Evolutionary conservation across 306 rosid genomes (phyloP).

Genomic region (Sesbania bispinosa): DNA sequence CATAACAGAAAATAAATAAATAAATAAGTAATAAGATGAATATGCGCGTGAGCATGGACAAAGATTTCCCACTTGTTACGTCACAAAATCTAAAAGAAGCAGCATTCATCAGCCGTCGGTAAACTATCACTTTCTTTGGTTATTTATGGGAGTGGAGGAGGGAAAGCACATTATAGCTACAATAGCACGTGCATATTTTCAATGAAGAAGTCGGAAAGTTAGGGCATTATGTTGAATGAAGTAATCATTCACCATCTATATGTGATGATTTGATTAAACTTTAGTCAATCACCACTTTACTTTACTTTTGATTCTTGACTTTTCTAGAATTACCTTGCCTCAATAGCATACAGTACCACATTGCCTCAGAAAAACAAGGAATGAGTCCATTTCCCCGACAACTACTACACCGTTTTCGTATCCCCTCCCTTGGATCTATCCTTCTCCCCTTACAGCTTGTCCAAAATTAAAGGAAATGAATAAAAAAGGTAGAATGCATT

Average conservation of each 20-base stretch:
- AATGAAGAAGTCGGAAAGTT: background rate
- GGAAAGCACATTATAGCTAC: conserved; percentile 2
- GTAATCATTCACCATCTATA: background rate
- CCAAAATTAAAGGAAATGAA: too few relatives aligned
- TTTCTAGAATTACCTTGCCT: background rate
- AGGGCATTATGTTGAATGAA: background rate
- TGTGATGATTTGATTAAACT: background rate
- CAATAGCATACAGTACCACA: too few relatives aligned
- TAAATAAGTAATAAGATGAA: background rate
- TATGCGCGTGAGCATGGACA: conserved; percentile 23
- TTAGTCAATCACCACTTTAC: background rate
- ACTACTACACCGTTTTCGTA: too few relatives aligned
- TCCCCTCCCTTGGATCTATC: too few relatives aligned
- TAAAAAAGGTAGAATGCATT: background rate
- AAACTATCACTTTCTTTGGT: too few relatives aligned
- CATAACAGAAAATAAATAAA: background rate
- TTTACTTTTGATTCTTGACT: background rate
- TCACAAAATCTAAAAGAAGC: conserved; percentile 24
- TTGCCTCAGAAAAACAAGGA: background rate
- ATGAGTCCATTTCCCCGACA: too few relatives aligned
- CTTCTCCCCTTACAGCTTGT: too few relatives aligned
- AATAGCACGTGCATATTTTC: conserved; percentile 14
- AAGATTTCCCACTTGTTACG: conserved; percentile 13
- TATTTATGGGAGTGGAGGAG: too few relatives aligned
- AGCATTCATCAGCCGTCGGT: conserved; percentile 17